phyloP scores from a whole-genome alignment of 2,329 filamentous ascomycete species.

The Penicillium sp. region DNA sequence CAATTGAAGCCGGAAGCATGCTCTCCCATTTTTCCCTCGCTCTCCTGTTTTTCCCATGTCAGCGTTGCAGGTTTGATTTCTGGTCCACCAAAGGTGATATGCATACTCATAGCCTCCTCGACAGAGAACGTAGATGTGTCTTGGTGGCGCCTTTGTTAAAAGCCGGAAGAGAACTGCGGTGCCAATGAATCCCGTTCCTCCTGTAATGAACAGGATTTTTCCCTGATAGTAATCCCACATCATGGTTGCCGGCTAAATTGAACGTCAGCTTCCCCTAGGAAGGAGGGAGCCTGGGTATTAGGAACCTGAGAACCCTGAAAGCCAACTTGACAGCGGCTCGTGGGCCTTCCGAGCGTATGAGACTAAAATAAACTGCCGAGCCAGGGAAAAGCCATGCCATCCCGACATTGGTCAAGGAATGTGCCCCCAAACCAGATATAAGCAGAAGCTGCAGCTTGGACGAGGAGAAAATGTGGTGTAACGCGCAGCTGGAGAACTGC shows the following conservation, averaged over 20 bases:
- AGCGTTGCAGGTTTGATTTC: background rate
- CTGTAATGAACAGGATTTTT: conserved; percentile 23
- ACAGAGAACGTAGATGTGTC: conserved; percentile 21
- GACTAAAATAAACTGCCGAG: background rate
- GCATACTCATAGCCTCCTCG: conserved; percentile 16
- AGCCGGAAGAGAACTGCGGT: conserved; percentile 22
- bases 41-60: conserved; percentile 3
- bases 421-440: conserved; percentile 1
- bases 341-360: background rate
- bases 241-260: conserved; percentile 7
- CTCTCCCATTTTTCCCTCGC: conserved; percentile 20
- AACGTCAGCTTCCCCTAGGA: background rate
- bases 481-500: conserved; percentile 1
- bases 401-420: background rate
- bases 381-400: background rate
- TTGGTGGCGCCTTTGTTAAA: conserved; percentile 15
- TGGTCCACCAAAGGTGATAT: too few relatives aligned
- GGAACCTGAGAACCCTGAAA: background rate
- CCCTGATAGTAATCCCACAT: conserved; percentile 25
- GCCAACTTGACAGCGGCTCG: too few relatives aligned
- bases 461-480: conserved; percentile 15
- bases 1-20: conserved; percentile 14
- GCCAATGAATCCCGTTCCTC: conserved; percentile 24
- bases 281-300: conserved; percentile 6
- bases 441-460: conserved; percentile 12